phyloP scores from a whole-genome alignment of 1,284 basidiomycete genomes.

The Irpex sp. region DNA sequence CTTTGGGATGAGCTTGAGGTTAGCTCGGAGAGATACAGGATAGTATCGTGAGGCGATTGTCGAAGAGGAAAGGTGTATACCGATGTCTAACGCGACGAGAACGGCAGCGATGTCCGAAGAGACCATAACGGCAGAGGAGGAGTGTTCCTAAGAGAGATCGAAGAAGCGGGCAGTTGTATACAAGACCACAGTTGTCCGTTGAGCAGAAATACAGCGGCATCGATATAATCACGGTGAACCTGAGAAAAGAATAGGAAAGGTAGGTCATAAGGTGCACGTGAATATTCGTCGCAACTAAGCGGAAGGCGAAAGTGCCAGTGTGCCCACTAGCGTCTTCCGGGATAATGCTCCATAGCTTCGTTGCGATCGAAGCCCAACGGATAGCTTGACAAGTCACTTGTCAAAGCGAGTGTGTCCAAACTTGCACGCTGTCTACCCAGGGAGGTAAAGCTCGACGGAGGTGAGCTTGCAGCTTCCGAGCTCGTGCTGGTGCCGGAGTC shows the following conservation, averaged over 20 bases:
- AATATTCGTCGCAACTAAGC: not conserved
- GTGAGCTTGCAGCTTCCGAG: slow-evolving; percentile 14
- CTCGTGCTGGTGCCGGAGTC: slow-evolving; percentile 38
- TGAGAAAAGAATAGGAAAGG: not conserved
- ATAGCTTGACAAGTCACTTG: slow-evolving; percentile 75
- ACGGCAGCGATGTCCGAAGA: not conserved
- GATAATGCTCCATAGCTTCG: slow-evolving; percentile 16
- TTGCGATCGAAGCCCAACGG: slow-evolving; percentile 60
- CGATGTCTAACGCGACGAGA: not conserved
- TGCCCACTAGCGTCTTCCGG: slow-evolving; percentile 4
- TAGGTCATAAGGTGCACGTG: not conserved
- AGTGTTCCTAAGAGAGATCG: not conserved
- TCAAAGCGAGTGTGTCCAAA: slow-evolving; percentile 76
- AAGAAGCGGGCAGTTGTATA: not conserved
- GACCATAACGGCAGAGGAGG: not conserved
- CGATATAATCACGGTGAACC: not conserved
- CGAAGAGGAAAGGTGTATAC: not conserved
- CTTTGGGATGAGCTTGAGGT: not conserved
- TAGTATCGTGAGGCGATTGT: not conserved
- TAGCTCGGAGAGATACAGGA: not conserved
- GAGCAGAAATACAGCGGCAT: slow-evolving; percentile 1
- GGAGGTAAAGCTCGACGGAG: slow-evolving; percentile 19
- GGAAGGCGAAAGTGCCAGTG: not conserved
- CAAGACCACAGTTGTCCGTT: not conserved
- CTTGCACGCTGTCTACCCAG: slow-evolving; percentile 61